These are phyloP conservation scores for Hygrophorus pudorinus DNA, from an alignment of 768 basidiomycete genomes.

Conservation along the genomic window DNA sequence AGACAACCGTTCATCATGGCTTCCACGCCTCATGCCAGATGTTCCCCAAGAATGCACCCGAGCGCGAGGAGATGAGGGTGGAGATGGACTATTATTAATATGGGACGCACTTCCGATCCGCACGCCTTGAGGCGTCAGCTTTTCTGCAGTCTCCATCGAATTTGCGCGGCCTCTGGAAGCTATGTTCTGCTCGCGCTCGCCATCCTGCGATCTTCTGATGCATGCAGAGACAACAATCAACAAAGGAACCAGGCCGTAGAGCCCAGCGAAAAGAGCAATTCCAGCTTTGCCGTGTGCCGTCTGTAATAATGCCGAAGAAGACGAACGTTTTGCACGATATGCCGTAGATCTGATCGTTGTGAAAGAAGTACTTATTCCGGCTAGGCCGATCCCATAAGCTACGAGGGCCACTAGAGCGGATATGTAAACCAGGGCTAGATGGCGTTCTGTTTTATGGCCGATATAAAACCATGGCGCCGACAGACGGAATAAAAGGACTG, in stretches of 20 bases:
- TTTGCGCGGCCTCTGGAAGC: conserved; percentile 7
- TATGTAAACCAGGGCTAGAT: conserved; percentile 22
- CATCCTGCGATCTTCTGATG: conserved; percentile 6
- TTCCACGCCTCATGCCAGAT: conserved; percentile 28
- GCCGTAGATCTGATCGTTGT: conserved; percentile 35
- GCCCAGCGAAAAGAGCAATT: conserved; percentile 48
- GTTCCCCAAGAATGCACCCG: conserved; percentile 43
- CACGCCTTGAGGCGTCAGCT: background rate
- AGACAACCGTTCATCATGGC: conserved; percentile 34
- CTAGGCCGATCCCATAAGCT: conserved; percentile 50
- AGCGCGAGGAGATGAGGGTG: conserved; percentile 33
- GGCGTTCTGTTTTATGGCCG: conserved; percentile 13
- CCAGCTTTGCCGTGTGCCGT: conserved; percentile 61
- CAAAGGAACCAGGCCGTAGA: conserved; percentile 46
- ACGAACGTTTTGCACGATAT: conserved; percentile 21
- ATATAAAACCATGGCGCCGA: conserved; percentile 9
- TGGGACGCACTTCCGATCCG: conserved; percentile 19
- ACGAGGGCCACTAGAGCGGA: conserved; percentile 29
- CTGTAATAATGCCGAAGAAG: conserved; percentile 17
- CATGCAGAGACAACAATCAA: conserved; percentile 22
- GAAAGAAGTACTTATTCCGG: conserved; percentile 53
- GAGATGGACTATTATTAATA: conserved; percentile 29
- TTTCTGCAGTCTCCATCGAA: background rate
- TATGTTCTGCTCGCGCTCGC: conserved; percentile 10
- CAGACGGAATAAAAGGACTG: conserved; percentile 26